Percentiles rank a stretch among this genome's conserved stretches.
These are phyloP conservation scores for Elsinoe australis DNA, from an alignment of 2,329 filamentous ascomycete species.

Conservation along the genomic window DNA sequence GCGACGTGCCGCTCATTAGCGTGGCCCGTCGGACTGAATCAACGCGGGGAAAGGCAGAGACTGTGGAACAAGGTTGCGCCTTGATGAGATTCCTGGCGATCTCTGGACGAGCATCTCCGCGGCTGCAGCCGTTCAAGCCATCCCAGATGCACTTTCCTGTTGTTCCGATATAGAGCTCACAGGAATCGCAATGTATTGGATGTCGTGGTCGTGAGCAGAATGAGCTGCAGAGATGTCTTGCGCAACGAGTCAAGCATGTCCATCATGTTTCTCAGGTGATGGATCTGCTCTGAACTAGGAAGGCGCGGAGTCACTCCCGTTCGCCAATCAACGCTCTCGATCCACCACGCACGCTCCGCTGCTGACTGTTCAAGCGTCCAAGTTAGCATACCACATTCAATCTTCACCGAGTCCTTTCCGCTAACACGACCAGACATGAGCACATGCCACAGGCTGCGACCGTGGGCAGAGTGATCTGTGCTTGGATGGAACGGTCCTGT, in stretches of 20 bases:
- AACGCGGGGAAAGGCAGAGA: slow-evolving; percentile 5
- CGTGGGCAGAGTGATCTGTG: no score
- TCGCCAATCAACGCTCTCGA: no score
- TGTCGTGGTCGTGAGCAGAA: no score
- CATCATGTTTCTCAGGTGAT: no score
- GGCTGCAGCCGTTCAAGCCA: neutral
- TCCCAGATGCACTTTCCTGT: neutral
- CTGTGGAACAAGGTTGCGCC: neutral
- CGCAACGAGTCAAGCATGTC: no score
- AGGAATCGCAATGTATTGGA: neutral
- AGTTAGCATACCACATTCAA: neutral
- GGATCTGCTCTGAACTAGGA: no score
- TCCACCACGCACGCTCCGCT: no score
- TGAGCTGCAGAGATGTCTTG: no score
- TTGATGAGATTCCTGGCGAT: slow-evolving; percentile 10
- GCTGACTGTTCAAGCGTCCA: neutral
- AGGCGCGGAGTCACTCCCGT: no score
- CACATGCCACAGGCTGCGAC: no score
- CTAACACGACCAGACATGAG: no score
- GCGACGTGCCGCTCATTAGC: neutral
- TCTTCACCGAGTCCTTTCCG: neutral
- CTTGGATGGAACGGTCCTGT: no score
- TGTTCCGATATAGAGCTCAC: neutral
- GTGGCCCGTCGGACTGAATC: neutral
- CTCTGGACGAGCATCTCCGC: slow-evolving; percentile 6